These are phyloP conservation scores for Aureobasidium sp. DNA, from an alignment of 2,329 filamentous ascomycete genomes.

Conservation along the genomic window DNA sequence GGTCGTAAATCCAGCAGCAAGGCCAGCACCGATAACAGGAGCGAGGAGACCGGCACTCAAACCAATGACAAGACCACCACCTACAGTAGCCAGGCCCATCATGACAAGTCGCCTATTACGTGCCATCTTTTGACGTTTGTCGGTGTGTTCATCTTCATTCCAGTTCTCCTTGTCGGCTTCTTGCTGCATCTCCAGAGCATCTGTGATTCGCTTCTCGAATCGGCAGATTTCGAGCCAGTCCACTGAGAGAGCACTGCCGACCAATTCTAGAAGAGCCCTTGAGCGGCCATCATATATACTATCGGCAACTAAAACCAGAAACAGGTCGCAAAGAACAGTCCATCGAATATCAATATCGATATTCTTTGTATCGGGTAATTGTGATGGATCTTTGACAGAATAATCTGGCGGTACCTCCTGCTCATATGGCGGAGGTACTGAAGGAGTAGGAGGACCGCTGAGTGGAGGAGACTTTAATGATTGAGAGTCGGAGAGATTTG, in stretches of 20 bases:
- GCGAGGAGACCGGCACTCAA: constrained; percentile 87
- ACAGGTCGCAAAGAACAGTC: constrained; percentile 94
- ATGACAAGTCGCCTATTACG: constrained; percentile 80
- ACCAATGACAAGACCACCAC: constrained; percentile 89
- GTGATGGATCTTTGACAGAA: constrained; percentile 72
- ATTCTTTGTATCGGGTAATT: constrained; percentile 72
- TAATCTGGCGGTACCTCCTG: constrained; percentile 62
- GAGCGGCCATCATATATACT: constrained; percentile 88
- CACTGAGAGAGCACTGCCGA: constrained; percentile 73
- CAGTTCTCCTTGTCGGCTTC: constrained; percentile 90
- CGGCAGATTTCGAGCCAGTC: constrained; percentile 89
- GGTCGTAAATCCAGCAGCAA: constrained; percentile 90
- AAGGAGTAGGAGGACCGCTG: constrained; percentile 35
- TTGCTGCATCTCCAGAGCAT: constrained; percentile 96
- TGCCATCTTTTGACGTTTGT: constrained; percentile 71
- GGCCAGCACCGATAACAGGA: constrained; percentile 85
- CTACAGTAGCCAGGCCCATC: constrained; percentile 95
- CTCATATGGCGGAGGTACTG: constrained; percentile 47
- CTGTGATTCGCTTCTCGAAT: constrained; percentile 95
- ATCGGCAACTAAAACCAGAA: constrained; percentile 93
- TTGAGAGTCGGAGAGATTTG: constrained; percentile 19
- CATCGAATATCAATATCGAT: constrained; percentile 94
- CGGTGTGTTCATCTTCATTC: constrained; percentile 95
- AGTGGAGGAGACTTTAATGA: constrained; percentile 25
- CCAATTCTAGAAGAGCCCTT: constrained; percentile 71